Evolutionary conservation across 768 basidiomycete species (phyloP), one percentile per base, ranked within the genome.

Genomic region (Phaeolepiota aurea): DNA sequence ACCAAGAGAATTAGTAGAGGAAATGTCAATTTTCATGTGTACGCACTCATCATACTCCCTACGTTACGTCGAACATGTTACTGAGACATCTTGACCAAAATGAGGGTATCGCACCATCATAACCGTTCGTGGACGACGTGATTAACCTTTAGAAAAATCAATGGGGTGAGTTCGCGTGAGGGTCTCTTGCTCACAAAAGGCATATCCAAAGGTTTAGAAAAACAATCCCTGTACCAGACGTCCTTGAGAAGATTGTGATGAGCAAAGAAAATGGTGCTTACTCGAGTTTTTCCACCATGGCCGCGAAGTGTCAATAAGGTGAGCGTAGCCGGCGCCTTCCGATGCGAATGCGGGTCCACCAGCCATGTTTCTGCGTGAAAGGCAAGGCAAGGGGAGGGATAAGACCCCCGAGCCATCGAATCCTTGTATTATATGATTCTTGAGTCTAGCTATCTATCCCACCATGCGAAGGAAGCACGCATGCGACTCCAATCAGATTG

Each of bases 251-350:
- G n/a, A 22, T 4, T 15, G 18, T 16, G 30, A 7, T 23, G 3
- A 16, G 19, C 9, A 37, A 22, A 19, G 10, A 36, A 21, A 28
- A 2, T n/a, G 12, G 33, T 5, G 45, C 65, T 25, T 37, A 75
- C 75, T 65, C 45, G 50, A 59, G 58, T 79, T 80, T 53, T 74
- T 80, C 58, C 73, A 77, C 79, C 77, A 79, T 46, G 58, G 74
- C 51, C 66, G 57, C 13, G 54, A 60, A 3, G 67, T 69, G 50
- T 76, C 66, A 36, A 78, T 55, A 38, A 77, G 58, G 49, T 74
- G 74, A 3, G 55, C 54, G 48, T 65, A 69, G 12, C 65, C 64
- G 33, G 57, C 48, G 22, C 44, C 48, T 31, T 41, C 49, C 20
- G 48, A 46, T 35, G 56, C 54, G 46, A 63, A 53, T 42, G 64